Percentiles rank a stretch among this genome's conserved stretches.
phyloP scores from a whole-genome alignment of 2,329 filamentous ascomycete genomes.

The Monosporascus sp. region DNA sequence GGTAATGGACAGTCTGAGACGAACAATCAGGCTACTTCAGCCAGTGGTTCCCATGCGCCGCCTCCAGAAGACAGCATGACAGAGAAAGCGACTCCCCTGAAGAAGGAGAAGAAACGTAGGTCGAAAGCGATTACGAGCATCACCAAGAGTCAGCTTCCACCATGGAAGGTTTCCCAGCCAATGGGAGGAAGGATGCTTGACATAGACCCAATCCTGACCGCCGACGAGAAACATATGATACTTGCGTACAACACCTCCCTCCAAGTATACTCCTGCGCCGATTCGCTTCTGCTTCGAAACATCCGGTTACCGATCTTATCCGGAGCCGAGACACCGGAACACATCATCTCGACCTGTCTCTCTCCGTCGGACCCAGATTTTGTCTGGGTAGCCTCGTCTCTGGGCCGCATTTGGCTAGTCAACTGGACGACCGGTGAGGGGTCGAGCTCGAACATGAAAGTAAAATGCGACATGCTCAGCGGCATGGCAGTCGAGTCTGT shows the following conservation, averaged over 20 bases:
- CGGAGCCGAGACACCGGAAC: constrained; percentile 20
- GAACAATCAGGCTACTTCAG: constrained; percentile 4
- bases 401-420: constrained; percentile 51
- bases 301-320: constrained; percentile 48
- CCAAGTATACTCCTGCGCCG: constrained; percentile 73
- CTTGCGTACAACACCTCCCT: constrained; percentile 69
- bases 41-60: constrained; percentile 5
- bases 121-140: not conserved
- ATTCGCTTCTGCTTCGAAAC: constrained; percentile 72
- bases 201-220: constrained; percentile 57
- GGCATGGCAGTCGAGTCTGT: constrained; percentile 39
- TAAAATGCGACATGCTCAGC: constrained; percentile 37
- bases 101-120: constrained; percentile 11
- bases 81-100: not conserved
- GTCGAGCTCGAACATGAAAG: constrained; percentile 35
- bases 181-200: constrained; percentile 62
- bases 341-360: constrained; percentile 38
- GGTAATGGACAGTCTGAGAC: constrained; percentile 4
- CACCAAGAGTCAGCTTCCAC: constrained; percentile 1
- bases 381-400: constrained; percentile 56
- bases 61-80: not conserved
- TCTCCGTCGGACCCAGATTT: constrained; percentile 39
- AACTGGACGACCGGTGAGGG: constrained; percentile 50
- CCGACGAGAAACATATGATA: constrained; percentile 63
- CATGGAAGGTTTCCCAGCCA: constrained; percentile 57